phyloP scores from a whole-genome alignment of 164 flowering plant species.

The Houttuynia cordata region DNA sequence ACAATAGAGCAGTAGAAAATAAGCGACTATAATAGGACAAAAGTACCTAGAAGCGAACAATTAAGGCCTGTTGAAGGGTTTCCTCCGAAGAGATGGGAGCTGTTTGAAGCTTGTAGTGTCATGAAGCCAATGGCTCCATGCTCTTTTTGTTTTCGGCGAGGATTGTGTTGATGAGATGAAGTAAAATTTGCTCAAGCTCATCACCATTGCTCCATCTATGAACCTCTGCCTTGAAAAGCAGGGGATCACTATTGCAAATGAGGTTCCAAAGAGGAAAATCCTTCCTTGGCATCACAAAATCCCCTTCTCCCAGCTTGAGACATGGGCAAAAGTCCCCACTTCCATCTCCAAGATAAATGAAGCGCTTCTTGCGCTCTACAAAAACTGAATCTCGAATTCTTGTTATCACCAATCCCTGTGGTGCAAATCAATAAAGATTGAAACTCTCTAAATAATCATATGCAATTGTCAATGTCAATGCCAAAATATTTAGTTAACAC shows the following conservation, averaged over 20 bases:
- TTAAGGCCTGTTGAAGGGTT: background rate
- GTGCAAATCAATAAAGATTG: background rate
- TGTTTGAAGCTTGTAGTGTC: background rate
- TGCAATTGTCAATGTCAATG: too few relatives aligned
- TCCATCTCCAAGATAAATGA: conserved; percentile 79
- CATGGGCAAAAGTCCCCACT: conserved; percentile 67
- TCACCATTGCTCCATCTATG: conserved; percentile 63
- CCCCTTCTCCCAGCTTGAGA: conserved; percentile 36
- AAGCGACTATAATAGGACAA: background rate
- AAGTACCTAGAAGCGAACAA: background rate
- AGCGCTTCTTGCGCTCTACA: background rate
- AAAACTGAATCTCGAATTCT: conserved; percentile 28
- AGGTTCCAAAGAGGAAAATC: conserved; percentile 66
- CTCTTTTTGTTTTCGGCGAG: background rate
- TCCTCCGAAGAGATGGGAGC: background rate
- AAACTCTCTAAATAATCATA: background rate
- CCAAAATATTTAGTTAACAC: too few relatives aligned
- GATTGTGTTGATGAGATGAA: conserved; percentile 16
- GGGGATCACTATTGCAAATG: conserved; percentile 27
- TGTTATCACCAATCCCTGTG: conserved; percentile 45
- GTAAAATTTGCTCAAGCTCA: conserved; percentile 32
- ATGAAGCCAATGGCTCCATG: too few relatives aligned
- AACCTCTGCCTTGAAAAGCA: conserved; percentile 35
- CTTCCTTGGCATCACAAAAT: conserved; percentile 67
- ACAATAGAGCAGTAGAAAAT: too few relatives aligned